These are phyloP conservation scores for Xylariales sp. DNA, from an alignment of 2,329 filamentous ascomycete genomes.

Conservation along the genomic window DNA sequence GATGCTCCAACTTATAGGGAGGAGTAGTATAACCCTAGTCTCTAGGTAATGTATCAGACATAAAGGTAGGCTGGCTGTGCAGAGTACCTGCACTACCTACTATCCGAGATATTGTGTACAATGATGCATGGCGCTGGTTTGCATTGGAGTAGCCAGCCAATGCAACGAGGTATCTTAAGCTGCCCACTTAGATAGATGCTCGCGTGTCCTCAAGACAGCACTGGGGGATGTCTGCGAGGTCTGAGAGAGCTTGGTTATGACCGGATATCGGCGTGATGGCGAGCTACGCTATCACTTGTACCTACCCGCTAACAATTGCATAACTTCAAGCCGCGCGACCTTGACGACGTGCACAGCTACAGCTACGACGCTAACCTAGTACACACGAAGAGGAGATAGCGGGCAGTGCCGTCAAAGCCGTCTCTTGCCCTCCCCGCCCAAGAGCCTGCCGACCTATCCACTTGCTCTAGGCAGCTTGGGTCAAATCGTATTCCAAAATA, in stretches of 20 bases:
- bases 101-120: neutral
- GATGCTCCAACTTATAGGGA: constrained; percentile 10
- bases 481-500: constrained; percentile 9
- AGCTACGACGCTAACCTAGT: neutral
- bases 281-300: constrained; percentile 13
- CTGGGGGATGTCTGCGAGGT: neutral
- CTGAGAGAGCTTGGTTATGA: constrained; percentile 12
- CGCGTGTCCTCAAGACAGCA: constrained; percentile 28
- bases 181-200: constrained; percentile 23
- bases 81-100: too few relatives aligned
- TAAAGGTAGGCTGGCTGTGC: neutral
- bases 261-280: constrained; percentile 32
- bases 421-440: constrained; percentile 20
- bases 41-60: constrained; percentile 11
- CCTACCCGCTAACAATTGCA: constrained; percentile 10
- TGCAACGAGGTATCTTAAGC: constrained; percentile 17
- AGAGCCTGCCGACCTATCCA: constrained; percentile 1
- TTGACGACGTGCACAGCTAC: neutral
- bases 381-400: constrained; percentile 8
- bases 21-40: neutral
- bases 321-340: constrained; percentile 12
- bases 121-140: constrained; percentile 21
- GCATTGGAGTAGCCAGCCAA: constrained; percentile 23
- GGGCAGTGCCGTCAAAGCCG: constrained; percentile 35
- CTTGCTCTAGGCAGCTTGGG: constrained; percentile 5